phyloP scores from a whole-genome alignment of 1,284 basidiomycete species.

The Papiliotrema terrestris region DNA sequence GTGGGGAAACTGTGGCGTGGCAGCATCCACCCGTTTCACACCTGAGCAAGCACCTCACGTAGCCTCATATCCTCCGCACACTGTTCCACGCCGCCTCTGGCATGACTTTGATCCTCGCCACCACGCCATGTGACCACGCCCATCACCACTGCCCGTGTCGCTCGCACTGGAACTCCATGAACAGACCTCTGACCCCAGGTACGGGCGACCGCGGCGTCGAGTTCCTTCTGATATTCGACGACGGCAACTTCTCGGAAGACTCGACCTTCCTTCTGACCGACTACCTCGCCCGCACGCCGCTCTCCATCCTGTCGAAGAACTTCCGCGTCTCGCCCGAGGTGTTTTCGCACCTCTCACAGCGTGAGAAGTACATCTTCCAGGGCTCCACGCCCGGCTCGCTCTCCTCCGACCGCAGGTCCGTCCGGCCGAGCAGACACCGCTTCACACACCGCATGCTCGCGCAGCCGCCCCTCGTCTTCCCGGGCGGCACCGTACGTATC shows the following conservation, averaged over 20 bases:
- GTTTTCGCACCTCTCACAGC: conserved; percentile 49
- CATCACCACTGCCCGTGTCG: no score
- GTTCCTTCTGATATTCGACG: conserved; percentile 63
- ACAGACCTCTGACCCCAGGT: conserved; percentile 7
- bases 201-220: conserved; percentile 56
- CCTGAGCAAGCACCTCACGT: no score
- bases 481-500: conserved; percentile 62
- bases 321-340: conserved; percentile 58
- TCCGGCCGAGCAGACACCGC: conserved; percentile 12
- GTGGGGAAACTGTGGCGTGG: no score
- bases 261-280: conserved; percentile 60
- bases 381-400: conserved; percentile 24
- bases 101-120: no score
- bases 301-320: conserved; percentile 66
- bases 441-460: conserved; percentile 36
- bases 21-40: no score
- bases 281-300: conserved; percentile 57
- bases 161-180: no score
- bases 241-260: conserved; percentile 64
- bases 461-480: conserved; percentile 46
- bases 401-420: conserved; percentile 8
- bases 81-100: no score
- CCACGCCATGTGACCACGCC: no score
- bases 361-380: conserved; percentile 66
- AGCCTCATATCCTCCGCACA: no score